Percentiles rank a stretch among this genome's conserved stretches.
Conservation (phyloP, 176 grass and related monocot species). For the Luzula sylvatica region DNA sequence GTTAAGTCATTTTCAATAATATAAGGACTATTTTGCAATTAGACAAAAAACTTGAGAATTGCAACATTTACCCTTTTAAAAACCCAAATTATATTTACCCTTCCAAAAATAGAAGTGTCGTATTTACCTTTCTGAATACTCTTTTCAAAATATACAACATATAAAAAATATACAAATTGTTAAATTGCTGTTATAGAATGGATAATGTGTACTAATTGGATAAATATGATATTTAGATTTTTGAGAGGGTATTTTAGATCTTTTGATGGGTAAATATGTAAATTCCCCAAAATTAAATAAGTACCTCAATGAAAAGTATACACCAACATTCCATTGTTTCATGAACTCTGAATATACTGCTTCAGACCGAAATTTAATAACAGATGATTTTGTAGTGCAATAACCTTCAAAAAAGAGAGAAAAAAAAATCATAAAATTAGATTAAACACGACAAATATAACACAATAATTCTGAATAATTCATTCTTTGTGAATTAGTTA, state of each 20-base stretch:
- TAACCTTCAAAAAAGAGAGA: conserved; percentile 34
- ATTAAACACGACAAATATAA: conserved; percentile 1
- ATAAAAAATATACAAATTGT: conserved; percentile 5
- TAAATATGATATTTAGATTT: conserved; percentile 3
- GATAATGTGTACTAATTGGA: conserved; percentile 1
- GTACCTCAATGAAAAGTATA: conserved; percentile 94
- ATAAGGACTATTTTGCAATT: too few relatives aligned
- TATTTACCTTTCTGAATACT: too few relatives aligned
- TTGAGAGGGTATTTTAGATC: too few relatives aligned
- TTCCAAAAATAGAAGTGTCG: too few relatives aligned
- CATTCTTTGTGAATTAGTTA: neutral
- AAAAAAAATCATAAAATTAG: conserved; percentile 6
- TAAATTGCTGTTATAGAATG: too few relatives aligned
- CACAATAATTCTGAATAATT: neutral
- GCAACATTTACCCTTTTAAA: too few relatives aligned
- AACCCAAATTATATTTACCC: too few relatives aligned
- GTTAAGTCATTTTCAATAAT: too few relatives aligned
- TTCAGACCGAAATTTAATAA: conserved; percentile 68
- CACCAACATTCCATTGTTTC: conserved; percentile 85
- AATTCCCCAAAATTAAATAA: neutral
- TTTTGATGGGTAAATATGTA: neutral
- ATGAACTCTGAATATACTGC: conserved; percentile 68
- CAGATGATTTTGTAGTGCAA: conserved; percentile 56
- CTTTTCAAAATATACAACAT: too few relatives aligned
- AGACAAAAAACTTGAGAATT: too few relatives aligned